Percentiles rank a stretch among this genome's conserved stretches.
These are phyloP conservation scores for Nigrospora osmanthi DNA, from an alignment of 2,329 filamentous ascomycete genomes.

Conservation along the genomic window DNA sequence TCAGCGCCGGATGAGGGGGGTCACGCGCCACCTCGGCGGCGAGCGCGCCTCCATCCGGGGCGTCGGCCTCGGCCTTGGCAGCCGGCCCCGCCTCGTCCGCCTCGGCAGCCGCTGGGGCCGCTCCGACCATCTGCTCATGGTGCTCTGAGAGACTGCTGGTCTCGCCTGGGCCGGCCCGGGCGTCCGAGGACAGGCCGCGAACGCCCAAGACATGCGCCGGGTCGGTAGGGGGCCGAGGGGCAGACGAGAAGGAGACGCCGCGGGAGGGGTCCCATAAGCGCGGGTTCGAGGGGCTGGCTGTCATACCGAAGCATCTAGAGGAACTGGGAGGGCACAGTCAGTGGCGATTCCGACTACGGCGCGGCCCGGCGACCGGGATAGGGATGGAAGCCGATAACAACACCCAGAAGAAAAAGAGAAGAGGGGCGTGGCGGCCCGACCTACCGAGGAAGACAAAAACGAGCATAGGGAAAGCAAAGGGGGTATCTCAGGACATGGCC, in stretches of 20 bases:
- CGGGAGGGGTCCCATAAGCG: conserved; percentile 24
- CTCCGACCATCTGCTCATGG: neutral
- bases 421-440: no score
- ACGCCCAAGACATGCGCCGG: conserved; percentile 2
- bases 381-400: no score
- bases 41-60: neutral
- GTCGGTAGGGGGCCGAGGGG: conserved; percentile 6
- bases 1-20: conserved; percentile 4
- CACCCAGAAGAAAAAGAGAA: no score
- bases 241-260: conserved; percentile 22
- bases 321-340: neutral
- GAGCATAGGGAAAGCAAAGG: no score
- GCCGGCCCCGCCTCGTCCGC: neutral
- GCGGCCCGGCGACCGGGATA: no score
- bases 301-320: conserved; percentile 11
- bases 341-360: no score
- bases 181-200: no score
- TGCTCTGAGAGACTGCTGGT: neutral
- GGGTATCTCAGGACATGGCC: no score
- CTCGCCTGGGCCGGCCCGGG: no score
- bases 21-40: conserved; percentile 11
- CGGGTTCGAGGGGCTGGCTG: conserved; percentile 15
- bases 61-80: neutral
- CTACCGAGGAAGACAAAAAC: no score
- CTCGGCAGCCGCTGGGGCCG: neutral